A percentile compares a stretch with the other conserved stretches of the same genome.
Evolutionary conservation across 176 grass and related monocot species (phyloP).

Genomic region (Musa acuminata): DNA sequence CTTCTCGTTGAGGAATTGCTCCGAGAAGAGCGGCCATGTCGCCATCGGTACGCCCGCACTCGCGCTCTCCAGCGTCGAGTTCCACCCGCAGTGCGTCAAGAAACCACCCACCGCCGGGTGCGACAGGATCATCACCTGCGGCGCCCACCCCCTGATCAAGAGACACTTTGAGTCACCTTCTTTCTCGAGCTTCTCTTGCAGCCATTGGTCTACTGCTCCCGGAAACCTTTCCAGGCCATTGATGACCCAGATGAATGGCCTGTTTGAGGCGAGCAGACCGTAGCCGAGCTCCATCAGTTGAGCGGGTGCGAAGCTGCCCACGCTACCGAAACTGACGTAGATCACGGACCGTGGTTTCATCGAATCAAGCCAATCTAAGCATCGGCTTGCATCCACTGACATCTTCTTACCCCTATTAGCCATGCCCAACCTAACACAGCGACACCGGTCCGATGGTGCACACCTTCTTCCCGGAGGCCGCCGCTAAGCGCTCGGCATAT

Average conservation of each 20-base stretch:
- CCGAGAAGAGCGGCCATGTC: constrained; percentile 59
- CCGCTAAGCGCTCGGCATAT: constrained; percentile 27
- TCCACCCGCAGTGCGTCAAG: constrained; percentile 84
- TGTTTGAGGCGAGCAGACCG: constrained; percentile 32
- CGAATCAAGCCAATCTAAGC: constrained; percentile 51
- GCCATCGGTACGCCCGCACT: constrained; percentile 42
- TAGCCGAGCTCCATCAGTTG: constrained; percentile 59
- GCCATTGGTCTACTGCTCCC: constrained; percentile 28
- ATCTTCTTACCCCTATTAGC: constrained; percentile 18
- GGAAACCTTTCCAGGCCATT: constrained; percentile 25
- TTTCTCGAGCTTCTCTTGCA: constrained; percentile 19
- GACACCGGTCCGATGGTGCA: constrained; percentile 51
- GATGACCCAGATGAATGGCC: constrained; percentile 50
- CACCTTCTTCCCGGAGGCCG: constrained; percentile 22
- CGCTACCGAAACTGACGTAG: constrained; percentile 71
- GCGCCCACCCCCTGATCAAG: constrained; percentile 48
- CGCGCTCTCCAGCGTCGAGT: constrained; percentile 57
- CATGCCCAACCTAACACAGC: constrained; percentile 19
- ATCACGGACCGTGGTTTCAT: constrained; percentile 42
- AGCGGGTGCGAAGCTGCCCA: constrained; percentile 22
- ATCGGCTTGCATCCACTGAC: constrained; percentile 22
- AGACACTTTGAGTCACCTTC: constrained; percentile 22
- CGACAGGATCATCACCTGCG: constrained; percentile 49
- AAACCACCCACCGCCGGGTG: constrained; percentile 53
- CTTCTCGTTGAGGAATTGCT: constrained; percentile 75